A percentile compares a stretch with the other conserved stretches of the same genome.
These are phyloP conservation scores for Aspergillus sp. DNA, from an alignment of 2,329 filamentous ascomycete species.

Conservation along the genomic window DNA sequence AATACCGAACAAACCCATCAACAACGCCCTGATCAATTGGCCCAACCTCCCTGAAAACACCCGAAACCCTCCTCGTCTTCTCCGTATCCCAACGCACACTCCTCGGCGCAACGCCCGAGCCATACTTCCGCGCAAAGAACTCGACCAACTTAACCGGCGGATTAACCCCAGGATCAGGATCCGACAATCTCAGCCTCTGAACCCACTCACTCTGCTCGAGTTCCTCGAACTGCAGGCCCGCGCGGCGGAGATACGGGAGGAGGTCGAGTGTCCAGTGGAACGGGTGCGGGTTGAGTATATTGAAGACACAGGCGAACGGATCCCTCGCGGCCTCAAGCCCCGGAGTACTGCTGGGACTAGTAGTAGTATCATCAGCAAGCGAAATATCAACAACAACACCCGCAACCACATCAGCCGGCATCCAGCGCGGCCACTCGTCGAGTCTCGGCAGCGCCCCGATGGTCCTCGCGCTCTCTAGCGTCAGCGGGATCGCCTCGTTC, in stretches of 20 bases:
- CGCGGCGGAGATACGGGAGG: conserved; percentile 43
- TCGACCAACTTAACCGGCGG: conserved; percentile 45
- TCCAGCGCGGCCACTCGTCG: conserved; percentile 35
- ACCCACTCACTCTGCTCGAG: conserved; percentile 19
- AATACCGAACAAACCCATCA: too few species aligned
- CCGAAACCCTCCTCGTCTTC: too few species aligned
- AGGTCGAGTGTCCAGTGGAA: conserved; percentile 39
- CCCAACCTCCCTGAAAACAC: too few species aligned
- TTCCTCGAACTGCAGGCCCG: conserved; percentile 27
- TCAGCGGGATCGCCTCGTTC: conserved; percentile 40
- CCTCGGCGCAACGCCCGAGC: conserved; percentile 43
- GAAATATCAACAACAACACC: conserved; percentile 21
- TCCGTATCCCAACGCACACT: conserved; percentile 48
- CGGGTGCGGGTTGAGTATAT: conserved; percentile 43
- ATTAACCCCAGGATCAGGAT: conserved; percentile 41
- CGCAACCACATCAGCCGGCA: conserved; percentile 37
- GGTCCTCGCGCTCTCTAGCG: conserved; percentile 39
- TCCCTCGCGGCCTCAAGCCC: too few species aligned
- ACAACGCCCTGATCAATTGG: too few species aligned
- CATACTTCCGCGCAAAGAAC: conserved; percentile 46
- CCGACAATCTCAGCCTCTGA: conserved; percentile 33
- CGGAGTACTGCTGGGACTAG: too few species aligned
- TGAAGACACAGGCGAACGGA: too few species aligned
- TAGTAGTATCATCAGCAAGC: conserved; percentile 6
- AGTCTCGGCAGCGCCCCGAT: conserved; percentile 39